Base-by-base conservation (phyloP, 805 yeast genomes). In the Wickerhamomyces tratensis region DNA sequence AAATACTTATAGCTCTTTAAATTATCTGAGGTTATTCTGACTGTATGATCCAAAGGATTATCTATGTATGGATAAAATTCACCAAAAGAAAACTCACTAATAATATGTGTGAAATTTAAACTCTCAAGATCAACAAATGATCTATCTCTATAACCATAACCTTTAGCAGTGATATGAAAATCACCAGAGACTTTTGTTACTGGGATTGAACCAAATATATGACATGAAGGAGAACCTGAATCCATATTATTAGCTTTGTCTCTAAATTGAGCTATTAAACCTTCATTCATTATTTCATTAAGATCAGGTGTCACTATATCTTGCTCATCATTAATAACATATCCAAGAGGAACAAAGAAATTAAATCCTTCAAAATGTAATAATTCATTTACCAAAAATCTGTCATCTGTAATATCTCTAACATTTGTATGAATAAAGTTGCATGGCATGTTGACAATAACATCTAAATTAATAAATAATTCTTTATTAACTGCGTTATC, bases 11-110 rank as follows among this genome's bases (percentile, higher is more conserved):
- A 86, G 1, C 70, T 60, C 44, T 73, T 78, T 15, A 68, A 46
- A 25, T 70, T 65, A 2, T 72, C 68, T 0, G 67, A 65, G 2
- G 87, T 71, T 14, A 62, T 58, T 49, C 80, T 76, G 1, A 77
- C 82, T 0, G 91, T 81, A 39, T 69, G 70, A 59, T 93, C 98
- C 48, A 93, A 70, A n/a, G 96, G 95, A 56, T 91, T 91, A 51
- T 82, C 72, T 48, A 89, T 70, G 51, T 75, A 82, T 4, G 98
- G 97, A 56, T 78, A 88, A 61, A 83, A 88, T 34, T 78, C 86
- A 12, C 98, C 98, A 63, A 81, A 91, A 10, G 97, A 87, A 48
- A 88, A 76, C 60, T 91, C 98, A 46, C 76, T 76, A 46, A 93
- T 81, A 6, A 77, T 77, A 62, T 93, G 98, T 1, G 95, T 74